Base-by-base conservation (phyloP, 768 basidiomycete genomes). In the Kwoniella bestiolae region DNA sequence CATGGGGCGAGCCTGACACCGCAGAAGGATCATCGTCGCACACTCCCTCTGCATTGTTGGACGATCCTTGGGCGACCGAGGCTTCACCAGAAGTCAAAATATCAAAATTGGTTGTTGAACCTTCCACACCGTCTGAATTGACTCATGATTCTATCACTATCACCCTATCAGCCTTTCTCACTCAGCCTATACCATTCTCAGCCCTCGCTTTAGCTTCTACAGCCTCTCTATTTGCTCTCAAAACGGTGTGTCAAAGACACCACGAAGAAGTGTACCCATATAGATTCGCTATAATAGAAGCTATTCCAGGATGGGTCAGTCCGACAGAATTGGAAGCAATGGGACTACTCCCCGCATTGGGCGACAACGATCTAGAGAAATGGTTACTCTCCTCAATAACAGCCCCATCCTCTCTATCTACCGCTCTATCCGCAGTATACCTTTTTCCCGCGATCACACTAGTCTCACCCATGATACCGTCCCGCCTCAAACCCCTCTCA, bases 301-400 rank as follows among this genome's bases (percentile, higher is more conserved):
- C 84, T 61, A 86, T 96, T 61, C 92, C 95, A 32, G 86, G 87
- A 70, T 87, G 92, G 80, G 82, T 85, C 8, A 84, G 87, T 53
- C 90, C 93, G 2, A 83, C 85, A 1, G 82, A 75, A 18, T 46
- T 80, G 45, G 60, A 68, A 18, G 18, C 38, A 3, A 56, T 51
- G 6, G 65, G 63, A 3, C 45, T 77, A 0, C 63, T 77, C 0
- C 70, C 71, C 1, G 32, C 60, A 3, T n/a, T 65, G 5, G 65
- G 44, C 0, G 60, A 58, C 26, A 53, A 62, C 14, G 67, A 62
- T 3, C 26, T 38, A 9, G 73, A 67, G 23, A 62, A 72, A 31
- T 50, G 50, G 47, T 16, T 51, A 38, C 35, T 9, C 14, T 23
- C 28, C 12, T 6, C 58, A 34, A 12, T 49, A 29, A 23, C 34